Base-by-base conservation (phyloP, 1,284 basidiomycete genomes). In the Ganoderma lingzhi region DNA sequence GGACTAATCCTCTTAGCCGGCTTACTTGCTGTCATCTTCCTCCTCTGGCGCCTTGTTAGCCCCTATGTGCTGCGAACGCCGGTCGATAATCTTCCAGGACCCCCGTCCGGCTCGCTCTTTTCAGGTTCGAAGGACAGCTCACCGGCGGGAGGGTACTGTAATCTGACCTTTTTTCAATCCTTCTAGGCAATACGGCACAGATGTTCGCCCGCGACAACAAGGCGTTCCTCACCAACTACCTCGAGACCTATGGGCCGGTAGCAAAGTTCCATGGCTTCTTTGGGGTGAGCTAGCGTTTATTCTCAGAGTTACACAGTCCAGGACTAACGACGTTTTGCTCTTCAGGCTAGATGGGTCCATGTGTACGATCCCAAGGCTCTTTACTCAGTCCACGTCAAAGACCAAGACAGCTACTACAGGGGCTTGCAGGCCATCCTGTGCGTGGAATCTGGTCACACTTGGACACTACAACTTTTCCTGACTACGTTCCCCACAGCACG, bases 61-160 rank as follows among this genome's bases (percentile, higher is more conserved):
- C 32, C 58, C 17, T 64, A 67, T 45, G 39, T 70, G 32, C 10
- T 60, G 1, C 64, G 55, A 32, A 64, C 69, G 15, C 62, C 65
- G 9, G 8, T 70, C 12, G 65, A 67, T 32, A 70, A 56, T 30
- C 51, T 70, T n/a, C 58, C 69, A 35, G 69, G 69, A 8, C 69
- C 68, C 0, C 56, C 64, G 1, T 51, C 62, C 8, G 51, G 17
- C 19, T 70, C 65, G 2, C 4, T 70, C 9, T 60, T 44, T 17
- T 10, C 56, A 64, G 68, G 68, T 23, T 23, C 14, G 68, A 56
- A 35, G 3, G 4, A 32, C 5, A 2, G 3, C 23, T 12, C 3
- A 23, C 23, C 23, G 23, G 12, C 10, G 3, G 28, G 3, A 28
- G 48, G 23, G 23, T 23, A 19, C 6, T 3, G 6, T 1, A 17